These are phyloP conservation scores for Byssothecium circinans DNA, from an alignment of 2,329 filamentous ascomycete species.

Conservation along the genomic window DNA sequence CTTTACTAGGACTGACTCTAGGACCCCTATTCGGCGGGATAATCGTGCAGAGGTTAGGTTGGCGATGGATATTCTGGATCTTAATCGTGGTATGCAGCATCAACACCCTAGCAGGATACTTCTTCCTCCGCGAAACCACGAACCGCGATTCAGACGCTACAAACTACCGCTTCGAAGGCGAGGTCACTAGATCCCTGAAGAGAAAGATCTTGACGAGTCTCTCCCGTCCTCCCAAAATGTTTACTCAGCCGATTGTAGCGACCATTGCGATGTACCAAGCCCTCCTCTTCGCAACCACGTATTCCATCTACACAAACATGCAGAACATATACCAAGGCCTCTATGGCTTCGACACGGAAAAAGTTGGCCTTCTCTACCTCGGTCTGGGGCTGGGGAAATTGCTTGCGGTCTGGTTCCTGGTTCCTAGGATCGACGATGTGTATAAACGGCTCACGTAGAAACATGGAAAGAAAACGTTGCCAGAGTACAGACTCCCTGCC, in stretches of 20 bases:
- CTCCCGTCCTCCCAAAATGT: conserved; percentile 46
- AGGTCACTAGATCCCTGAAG: conserved; percentile 44
- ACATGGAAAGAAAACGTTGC: conserved; percentile 45
- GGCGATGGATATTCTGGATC: conserved; percentile 55
- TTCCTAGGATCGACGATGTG: conserved; percentile 51
- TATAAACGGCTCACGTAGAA: conserved; percentile 49
- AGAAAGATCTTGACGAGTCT: conserved; percentile 44
- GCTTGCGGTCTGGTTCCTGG: conserved; percentile 49
- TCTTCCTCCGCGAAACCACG: conserved; percentile 49
- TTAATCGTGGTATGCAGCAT: conserved; percentile 47
- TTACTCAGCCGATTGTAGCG: conserved; percentile 51
- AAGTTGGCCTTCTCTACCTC: conserved; percentile 51
- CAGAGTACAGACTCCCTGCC: conserved; percentile 53
- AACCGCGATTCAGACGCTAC: conserved; percentile 21
- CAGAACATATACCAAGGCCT: conserved; percentile 49
- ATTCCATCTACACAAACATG: conserved; percentile 53
- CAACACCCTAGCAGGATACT: conserved; percentile 47
- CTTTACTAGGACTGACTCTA: conserved; percentile 47
- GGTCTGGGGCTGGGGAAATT: conserved; percentile 50
- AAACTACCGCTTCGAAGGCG: conserved; percentile 48
- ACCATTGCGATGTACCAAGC: conserved; percentile 52
- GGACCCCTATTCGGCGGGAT: conserved; percentile 50
- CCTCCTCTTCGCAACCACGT: conserved; percentile 52
- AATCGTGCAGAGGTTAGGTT: conserved; percentile 49
- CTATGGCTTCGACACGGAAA: conserved; percentile 51